Percentiles rank a stretch among this genome's conserved stretches.
These are phyloP conservation scores for Aspergillus pseudoterreus DNA, from an alignment of 2,329 filamentous ascomycete species.

Conservation along the genomic window DNA sequence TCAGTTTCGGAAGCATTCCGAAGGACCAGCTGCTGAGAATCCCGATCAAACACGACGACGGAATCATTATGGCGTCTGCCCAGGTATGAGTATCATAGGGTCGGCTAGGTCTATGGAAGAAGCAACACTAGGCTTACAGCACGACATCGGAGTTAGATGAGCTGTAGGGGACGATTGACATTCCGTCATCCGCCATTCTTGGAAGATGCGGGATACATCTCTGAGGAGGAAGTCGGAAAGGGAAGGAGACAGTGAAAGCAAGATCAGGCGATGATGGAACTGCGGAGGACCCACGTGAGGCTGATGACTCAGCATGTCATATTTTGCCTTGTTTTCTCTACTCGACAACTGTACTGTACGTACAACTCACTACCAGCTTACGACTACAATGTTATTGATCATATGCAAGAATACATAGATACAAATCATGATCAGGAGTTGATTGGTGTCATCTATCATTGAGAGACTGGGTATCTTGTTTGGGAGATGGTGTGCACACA, in stretches of 20 bases:
- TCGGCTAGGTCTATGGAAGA: neutral
- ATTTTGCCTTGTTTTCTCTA: neutral
- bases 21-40: slow-evolving; percentile 80
- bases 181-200: slow-evolving; percentile 35
- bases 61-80: slow-evolving; percentile 84
- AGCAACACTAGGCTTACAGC: slow-evolving; percentile 32
- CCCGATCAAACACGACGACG: slow-evolving; percentile 84
- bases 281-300: slow-evolving; percentile 19
- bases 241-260: neutral
- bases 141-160: slow-evolving; percentile 43
- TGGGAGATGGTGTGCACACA: slow-evolving; percentile 4
- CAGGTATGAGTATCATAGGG: slow-evolving; percentile 12
- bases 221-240: neutral
- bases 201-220: slow-evolving; percentile 12
- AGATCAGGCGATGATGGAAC: slow-evolving; percentile 6
- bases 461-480: slow-evolving; percentile 19
- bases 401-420: too few species aligned
- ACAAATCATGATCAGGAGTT: neutral
- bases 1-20: slow-evolving; percentile 54
- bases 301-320: neutral
- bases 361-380: too few species aligned
- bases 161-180: slow-evolving; percentile 43
- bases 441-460: slow-evolving; percentile 7
- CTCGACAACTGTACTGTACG: too few species aligned
- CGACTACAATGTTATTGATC: too few species aligned